These are phyloP conservation scores for Echites panduratus DNA, from an alignment of 257 asterid genomes.

Conservation along the genomic window DNA sequence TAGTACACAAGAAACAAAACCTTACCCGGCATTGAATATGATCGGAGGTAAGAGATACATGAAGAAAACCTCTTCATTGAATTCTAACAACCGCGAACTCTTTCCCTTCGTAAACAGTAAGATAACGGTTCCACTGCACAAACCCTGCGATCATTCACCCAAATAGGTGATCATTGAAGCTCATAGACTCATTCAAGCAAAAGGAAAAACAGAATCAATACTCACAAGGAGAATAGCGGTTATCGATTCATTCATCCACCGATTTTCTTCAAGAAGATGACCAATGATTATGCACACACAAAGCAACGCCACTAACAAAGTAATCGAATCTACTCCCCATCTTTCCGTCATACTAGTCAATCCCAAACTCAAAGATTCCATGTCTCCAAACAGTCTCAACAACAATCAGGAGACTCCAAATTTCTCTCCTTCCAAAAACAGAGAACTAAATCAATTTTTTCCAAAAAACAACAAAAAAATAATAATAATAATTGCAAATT, in stretches of 20 bases:
- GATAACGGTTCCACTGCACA: slow-evolving; percentile 41
- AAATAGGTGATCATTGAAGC: background rate
- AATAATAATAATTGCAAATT: too few species aligned
- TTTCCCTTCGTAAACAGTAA: slow-evolving; percentile 42
- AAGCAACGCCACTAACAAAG: slow-evolving; percentile 55
- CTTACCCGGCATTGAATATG: slow-evolving; percentile 81
- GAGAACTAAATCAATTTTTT: background rate
- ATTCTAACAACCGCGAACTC: slow-evolving; percentile 51
- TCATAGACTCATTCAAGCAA: too few species aligned
- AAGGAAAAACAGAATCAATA: background rate
- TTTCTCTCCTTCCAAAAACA: background rate
- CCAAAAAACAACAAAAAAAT: background rate
- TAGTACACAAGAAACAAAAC: background rate
- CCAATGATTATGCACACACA: slow-evolving; percentile 57
- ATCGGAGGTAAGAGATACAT: slow-evolving; percentile 79
- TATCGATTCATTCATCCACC: slow-evolving; percentile 66
- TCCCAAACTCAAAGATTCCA: background rate
- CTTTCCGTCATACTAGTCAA: background rate
- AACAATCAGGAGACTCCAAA: background rate
- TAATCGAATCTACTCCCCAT: slow-evolving; percentile 15
- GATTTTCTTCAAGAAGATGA: slow-evolving; percentile 45
- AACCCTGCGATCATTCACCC: slow-evolving; percentile 42
- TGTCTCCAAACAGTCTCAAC: background rate
- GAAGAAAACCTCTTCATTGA: slow-evolving; percentile 68
- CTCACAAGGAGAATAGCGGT: slow-evolving; percentile 52